Base-by-base conservation (phyloP, 1,284 basidiomycete genomes). In the Schizophyllum commune region DNA sequence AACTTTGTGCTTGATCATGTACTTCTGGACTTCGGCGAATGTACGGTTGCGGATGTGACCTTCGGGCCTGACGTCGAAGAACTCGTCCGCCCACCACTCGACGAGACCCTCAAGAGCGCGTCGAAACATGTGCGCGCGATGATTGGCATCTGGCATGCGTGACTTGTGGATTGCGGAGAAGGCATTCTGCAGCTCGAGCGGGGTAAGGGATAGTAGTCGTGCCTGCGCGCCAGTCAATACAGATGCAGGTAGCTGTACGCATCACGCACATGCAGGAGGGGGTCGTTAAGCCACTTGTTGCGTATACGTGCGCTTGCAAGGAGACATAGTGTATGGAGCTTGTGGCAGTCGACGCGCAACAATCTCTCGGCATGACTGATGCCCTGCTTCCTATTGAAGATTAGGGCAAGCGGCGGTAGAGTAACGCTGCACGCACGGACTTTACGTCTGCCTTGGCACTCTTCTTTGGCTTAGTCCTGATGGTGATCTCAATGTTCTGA, bases 221-320 rank as follows among this genome's bases (percentile, higher is more conserved):
- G 92, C 94, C 86, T 96, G 68, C 5, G 74, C 67, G 39, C 53
- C 21, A 21, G 58, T 58, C 39, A 59, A 63, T 27, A 27, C 27
- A 27, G 27, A 27, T 27, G 27, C 27, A 27, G 5, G 27, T 5
- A 27, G 27, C 27, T 27, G 27, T 3, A 27, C 27, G 27, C 5
- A 27, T 19, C 13, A 72, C 76, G 57, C 67, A 93, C 94, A 68
- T 96, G 92, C 11, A 99, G 79, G 2, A 94, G 75, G 0, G 77
- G 75, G 69, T 98, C 91, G 64, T 94, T 95, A 19, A 94, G 72
- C 91, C 92, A 96, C 60, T 77, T 79, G 72, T 99, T 98, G 55
- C 96, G 83, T 15, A 86, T 76, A 34, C 81, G 76, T 3, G 90
- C 88, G 68, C 90, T 92, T 4, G 85, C 84, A 1, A 98, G 81